Evolutionary conservation across 2,329 filamentous ascomycete genomes (phyloP).

Genomic region (Penicillium nordicum): DNA sequence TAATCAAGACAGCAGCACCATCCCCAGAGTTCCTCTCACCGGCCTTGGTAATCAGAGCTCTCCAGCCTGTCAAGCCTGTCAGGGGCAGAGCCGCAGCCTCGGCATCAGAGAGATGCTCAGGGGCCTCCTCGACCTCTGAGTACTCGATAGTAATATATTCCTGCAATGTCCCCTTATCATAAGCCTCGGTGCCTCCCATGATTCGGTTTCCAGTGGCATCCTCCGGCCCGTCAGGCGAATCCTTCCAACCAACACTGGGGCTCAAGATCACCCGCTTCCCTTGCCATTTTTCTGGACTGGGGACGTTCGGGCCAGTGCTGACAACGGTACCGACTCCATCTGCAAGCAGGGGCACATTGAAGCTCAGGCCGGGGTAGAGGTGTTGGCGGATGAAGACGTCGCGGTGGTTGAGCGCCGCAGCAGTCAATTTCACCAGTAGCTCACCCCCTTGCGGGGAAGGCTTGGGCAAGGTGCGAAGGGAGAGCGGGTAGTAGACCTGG

Average conservation of each 20-base stretch:
- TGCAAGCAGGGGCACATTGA: slow-evolving; percentile 72
- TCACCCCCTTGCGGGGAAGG: slow-evolving; percentile 64
- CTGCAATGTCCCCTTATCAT: slow-evolving; percentile 66
- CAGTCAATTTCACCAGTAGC: slow-evolving; percentile 70
- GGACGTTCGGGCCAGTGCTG: slow-evolving; percentile 54
- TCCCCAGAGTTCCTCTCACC: slow-evolving; percentile 51
- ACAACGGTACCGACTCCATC: slow-evolving; percentile 78
- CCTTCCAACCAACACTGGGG: slow-evolving; percentile 74
- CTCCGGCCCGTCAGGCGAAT: slow-evolving; percentile 71
- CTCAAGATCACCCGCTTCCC: slow-evolving; percentile 72
- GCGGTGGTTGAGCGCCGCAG: slow-evolving; percentile 87
- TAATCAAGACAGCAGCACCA: slow-evolving; percentile 76
- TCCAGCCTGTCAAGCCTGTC: slow-evolving; percentile 83
- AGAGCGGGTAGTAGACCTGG: slow-evolving; percentile 64
- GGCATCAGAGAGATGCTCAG: slow-evolving; percentile 64
- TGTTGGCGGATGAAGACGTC: slow-evolving; percentile 93
- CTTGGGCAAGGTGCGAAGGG: slow-evolving; percentile 58
- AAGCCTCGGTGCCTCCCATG: slow-evolving; percentile 57
- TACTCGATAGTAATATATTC: slow-evolving; percentile 69
- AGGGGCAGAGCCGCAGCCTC: slow-evolving; percentile 84
- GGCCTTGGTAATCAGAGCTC: slow-evolving; percentile 77
- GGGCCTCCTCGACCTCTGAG: slow-evolving; percentile 71
- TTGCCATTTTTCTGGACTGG: slow-evolving; percentile 53
- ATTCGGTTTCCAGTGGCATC: slow-evolving; percentile 43
- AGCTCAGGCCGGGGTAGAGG: slow-evolving; percentile 82